Evolutionary conservation across 331 rosid species (phyloP), one percentile per base, ranked within the genome.

Genomic region (Pyrus hybrid): DNA sequence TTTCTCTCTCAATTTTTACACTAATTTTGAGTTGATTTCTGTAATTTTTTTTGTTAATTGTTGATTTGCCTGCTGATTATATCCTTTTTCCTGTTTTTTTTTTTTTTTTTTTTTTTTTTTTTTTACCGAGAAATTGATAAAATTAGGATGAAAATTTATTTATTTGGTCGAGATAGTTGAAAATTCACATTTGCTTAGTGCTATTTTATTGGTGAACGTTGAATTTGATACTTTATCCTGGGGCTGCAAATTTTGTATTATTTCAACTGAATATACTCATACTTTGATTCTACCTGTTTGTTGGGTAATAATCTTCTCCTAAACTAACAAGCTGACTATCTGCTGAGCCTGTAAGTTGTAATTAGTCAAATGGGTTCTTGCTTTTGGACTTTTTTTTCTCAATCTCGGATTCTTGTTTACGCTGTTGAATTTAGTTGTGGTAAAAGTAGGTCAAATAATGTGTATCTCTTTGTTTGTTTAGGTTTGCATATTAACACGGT

Each of bases 101-200:
- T 62, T 65, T 57, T 70, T 53, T 37, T 37, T 37, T 37, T 77
- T 37, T 62, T 65, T 37, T 37, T 37, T 37, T 77, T 37, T 62
- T 65, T 57, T 70, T 53, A 26, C 47, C 41, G 68, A 26, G 72
- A 81, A 80, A 6, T 63, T n/a, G 41, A 47, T 51, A 67, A 25
- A 51, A 43, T 33, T 33, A 26, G 28, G 70, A 66, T 32, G 70
- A 26, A n/a, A 20, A 33, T 14, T 18, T 6, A 29, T 32, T 43
- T 11, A 33, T 43, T 21, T 72, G 53, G 71, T 41, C 11, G 6
- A 61, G 67, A 49, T 16, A 29, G 41, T 61, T 41, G 53, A 45
- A 6, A 43, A 28, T 73, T 67, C 49, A 54, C 62, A 25, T 10
- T 79, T 30, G 2, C 29, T 32, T 9, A 47, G n/a, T 73, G 76